Evolutionary conservation across 2,329 filamentous ascomycete genomes (phyloP).

Genomic region (Diaporthe ilicicola): DNA sequence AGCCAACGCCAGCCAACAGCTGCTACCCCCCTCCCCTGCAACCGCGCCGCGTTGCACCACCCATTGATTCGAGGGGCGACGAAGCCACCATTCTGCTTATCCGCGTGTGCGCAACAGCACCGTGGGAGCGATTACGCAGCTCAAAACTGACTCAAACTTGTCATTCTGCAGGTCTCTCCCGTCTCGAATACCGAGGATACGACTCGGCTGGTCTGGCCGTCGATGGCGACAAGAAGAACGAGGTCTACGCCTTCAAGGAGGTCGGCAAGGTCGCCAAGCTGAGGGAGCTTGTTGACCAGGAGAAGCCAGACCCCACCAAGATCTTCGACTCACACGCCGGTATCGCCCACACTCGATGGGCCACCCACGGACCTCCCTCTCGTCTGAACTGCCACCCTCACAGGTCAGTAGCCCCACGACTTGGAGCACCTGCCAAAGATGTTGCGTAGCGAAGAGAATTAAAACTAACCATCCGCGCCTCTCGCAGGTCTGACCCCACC

Average conservation of each 20-base stretch:
- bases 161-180: slow-evolving; percentile 75
- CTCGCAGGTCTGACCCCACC: slow-evolving; percentile 81
- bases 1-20: slow-evolving; percentile 1
- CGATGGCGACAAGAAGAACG: slow-evolving; percentile 98
- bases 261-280: slow-evolving; percentile 99
- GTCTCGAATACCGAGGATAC: slow-evolving; percentile 98
- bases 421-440: background rate
- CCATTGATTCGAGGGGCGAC: background rate
- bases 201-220: slow-evolving; percentile 96
- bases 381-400: slow-evolving; percentile 98
- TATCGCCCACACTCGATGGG: slow-evolving; percentile 99
- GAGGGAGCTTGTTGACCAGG: slow-evolving; percentile 87
- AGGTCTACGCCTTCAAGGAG: slow-evolving; percentile 97
- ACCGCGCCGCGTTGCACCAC: slow-evolving; percentile 11
- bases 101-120: background rate
- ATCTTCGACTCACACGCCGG: slow-evolving; percentile 97
- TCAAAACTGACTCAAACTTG: slow-evolving; percentile 40
- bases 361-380: slow-evolving; percentile 94
- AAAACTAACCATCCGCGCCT: slow-evolving; percentile 4
- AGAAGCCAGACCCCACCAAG: slow-evolving; percentile 86
- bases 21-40: background rate
- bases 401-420: slow-evolving; percentile 67
- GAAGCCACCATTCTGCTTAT: background rate
- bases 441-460: background rate
- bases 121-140: background rate